phyloP scores from a whole-genome alignment of 768 basidiomycete genomes.

The Candolleomyces eurysporus region DNA sequence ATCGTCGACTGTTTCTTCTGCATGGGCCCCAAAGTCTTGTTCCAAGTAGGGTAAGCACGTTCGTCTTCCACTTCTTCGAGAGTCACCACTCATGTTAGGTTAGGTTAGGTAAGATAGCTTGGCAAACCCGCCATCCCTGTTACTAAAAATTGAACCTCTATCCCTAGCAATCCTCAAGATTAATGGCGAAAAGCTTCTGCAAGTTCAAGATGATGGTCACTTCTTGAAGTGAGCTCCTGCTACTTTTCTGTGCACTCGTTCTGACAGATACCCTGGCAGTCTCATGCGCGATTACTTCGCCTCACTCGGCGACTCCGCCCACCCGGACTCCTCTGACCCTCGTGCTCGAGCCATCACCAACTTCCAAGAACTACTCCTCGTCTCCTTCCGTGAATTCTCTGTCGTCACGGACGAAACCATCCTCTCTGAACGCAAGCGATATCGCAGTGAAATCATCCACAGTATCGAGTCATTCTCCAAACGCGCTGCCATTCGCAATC shows the following conservation, averaged over 20 bases:
- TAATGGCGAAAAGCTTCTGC: conserved; percentile 88
- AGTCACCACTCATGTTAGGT: conserved; percentile 10
- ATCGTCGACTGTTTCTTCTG: conserved; percentile 98
- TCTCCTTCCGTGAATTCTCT: conserved; percentile 97
- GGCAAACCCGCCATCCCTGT: not conserved
- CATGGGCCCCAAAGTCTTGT: conserved; percentile 98
- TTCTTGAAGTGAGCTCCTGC: conserved; percentile 76
- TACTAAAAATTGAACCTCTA: conserved; percentile 9
- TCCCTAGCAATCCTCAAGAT: conserved; percentile 89
- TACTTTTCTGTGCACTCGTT: not conserved
- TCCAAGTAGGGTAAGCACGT: conserved; percentile 88
- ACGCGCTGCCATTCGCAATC: conserved; percentile 84
- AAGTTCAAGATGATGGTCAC: conserved; percentile 94
- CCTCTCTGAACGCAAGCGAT: conserved; percentile 77
- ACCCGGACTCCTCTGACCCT: conserved; percentile 85
- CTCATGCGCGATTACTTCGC: conserved; percentile 95
- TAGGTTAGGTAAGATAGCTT: conserved; percentile 49
- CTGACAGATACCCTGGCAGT: conserved; percentile 35
- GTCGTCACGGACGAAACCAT: conserved; percentile 96
- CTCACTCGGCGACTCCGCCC: conserved; percentile 90
- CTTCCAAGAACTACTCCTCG: conserved; percentile 94
- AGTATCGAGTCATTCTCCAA: conserved; percentile 94
- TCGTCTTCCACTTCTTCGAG: not conserved
- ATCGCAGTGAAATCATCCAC: conserved; percentile 86
- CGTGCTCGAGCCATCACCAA: conserved; percentile 91